phyloP scores from a whole-genome alignment of 768 basidiomycete genomes.

The Boletus subcaerulescens region DNA sequence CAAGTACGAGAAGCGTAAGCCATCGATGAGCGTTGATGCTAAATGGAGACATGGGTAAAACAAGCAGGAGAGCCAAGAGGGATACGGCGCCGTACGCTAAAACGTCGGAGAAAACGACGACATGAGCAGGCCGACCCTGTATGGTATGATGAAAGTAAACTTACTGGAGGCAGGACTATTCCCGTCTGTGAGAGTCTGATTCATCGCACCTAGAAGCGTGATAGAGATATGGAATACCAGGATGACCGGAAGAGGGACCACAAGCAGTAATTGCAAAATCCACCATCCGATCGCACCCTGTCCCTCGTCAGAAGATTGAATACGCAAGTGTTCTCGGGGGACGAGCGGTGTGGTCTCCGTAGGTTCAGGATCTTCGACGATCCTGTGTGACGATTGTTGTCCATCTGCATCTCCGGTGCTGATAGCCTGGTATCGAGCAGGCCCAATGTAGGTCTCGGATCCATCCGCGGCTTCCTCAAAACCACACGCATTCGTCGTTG shows the following conservation, averaged over 20 bases:
- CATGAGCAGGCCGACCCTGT: background rate
- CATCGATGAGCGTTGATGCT: constrained; percentile 46
- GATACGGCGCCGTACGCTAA: constrained; percentile 52
- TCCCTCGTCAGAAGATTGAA: constrained; percentile 5
- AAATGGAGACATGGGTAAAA: constrained; percentile 66
- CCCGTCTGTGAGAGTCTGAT: constrained; percentile 65
- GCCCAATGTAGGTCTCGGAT: constrained; percentile 13
- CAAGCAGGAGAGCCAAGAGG: constrained; percentile 45
- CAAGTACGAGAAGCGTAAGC: constrained; percentile 36
- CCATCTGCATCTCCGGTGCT: constrained; percentile 12
- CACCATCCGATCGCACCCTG: constrained; percentile 43
- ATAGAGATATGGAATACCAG: constrained; percentile 50
- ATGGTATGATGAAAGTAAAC: constrained; percentile 15
- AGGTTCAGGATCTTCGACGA: constrained; percentile 38
- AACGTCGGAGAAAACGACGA: background rate
- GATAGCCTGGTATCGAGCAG: constrained; percentile 28
- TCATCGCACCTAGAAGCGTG: constrained; percentile 43
- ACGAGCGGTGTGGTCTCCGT: constrained; percentile 61
- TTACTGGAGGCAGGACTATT: constrained; percentile 47
- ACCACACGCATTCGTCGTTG: constrained; percentile 18
- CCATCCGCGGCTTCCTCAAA: constrained; percentile 7
- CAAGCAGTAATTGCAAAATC: constrained; percentile 55
- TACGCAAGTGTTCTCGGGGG: constrained; percentile 24
- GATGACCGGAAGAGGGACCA: constrained; percentile 52
- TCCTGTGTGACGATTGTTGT: constrained; percentile 16